phyloP scores from a whole-genome alignment of 202 grass and related monocot genomes.

The Dendrocalamus latiflorus region DNA sequence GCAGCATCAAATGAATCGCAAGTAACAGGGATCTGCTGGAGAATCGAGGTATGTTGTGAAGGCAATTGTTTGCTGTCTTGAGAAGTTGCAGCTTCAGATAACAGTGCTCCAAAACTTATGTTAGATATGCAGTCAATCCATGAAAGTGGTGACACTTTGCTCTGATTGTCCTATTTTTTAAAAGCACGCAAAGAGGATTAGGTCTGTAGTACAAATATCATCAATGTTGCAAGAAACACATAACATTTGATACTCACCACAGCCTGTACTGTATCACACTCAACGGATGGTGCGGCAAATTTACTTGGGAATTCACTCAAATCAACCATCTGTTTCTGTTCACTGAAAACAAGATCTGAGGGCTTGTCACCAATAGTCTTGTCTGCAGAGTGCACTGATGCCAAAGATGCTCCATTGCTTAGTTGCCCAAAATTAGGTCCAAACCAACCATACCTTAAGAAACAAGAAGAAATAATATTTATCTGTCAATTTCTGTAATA shows the following conservation, averaged over 20 bases:
- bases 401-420: conserved; percentile 18
- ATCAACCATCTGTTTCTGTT: conserved; percentile 31
- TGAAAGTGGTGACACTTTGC: conserved; percentile 47
- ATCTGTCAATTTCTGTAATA: background rate
- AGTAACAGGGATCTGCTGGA: conserved; percentile 53
- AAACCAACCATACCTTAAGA: conserved; percentile 89
- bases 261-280: conserved; percentile 15
- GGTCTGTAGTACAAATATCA: conserved; percentile 4
- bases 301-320: conserved; percentile 33
- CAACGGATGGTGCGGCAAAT: conserved; percentile 24
- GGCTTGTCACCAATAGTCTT: conserved; percentile 21
- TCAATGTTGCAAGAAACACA: conserved; percentile 18
- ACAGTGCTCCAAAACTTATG: conserved; percentile 81
- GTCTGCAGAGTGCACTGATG: conserved; percentile 27
- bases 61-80: conserved; percentile 48
- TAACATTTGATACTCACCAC: conserved; percentile 29
- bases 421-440: conserved; percentile 35
- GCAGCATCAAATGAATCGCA: conserved; percentile 97
- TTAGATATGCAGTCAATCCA: conserved; percentile 84
- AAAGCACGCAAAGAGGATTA: conserved; percentile 18
- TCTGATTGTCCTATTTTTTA: conserved; percentile 53
- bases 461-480: conserved; percentile 5
- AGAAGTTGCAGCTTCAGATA: conserved; percentile 59
- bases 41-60: conserved; percentile 46
- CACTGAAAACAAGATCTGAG: conserved; percentile 24